These are phyloP conservation scores for Lantana camara DNA, from an alignment of 257 asterid species.

Conservation along the genomic window DNA sequence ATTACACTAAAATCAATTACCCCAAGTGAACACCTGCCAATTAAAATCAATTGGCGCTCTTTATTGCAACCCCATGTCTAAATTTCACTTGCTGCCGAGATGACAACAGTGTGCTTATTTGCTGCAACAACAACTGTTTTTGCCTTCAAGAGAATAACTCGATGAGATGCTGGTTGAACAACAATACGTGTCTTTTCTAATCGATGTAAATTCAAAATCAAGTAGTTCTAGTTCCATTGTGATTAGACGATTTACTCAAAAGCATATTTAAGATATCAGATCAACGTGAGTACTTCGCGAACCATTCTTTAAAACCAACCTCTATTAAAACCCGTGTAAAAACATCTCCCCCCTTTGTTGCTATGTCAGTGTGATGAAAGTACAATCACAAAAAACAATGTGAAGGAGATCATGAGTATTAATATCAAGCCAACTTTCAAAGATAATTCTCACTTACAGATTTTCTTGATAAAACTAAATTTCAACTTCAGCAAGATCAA, in stretches of 20 bases:
- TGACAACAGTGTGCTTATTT: conserved; percentile 93
- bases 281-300: not conserved
- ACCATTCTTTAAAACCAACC: conserved; percentile 44
- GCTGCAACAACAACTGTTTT: conserved; percentile 89
- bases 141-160: conserved; percentile 82
- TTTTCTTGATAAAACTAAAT: not conserved
- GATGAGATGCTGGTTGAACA: conserved; percentile 78
- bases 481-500: not conserved
- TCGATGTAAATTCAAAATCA: conserved; percentile 18
- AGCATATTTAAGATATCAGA: conserved; percentile 5
- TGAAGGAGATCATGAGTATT: conserved; percentile 9
- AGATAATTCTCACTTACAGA: not conserved
- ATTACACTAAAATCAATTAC: conserved; percentile 93
- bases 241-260: not conserved
- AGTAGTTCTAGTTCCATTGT: not conserved
- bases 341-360: conserved; percentile 93
- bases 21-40: conserved; percentile 99
- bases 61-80: conserved; percentile 99
- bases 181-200: not conserved
- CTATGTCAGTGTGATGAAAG: conserved; percentile 73
- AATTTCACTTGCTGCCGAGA: conserved; percentile 86
- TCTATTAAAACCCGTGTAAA: conserved; percentile 99
- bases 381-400: conserved; percentile 1
- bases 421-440: conserved; percentile 1
- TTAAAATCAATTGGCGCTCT: conserved; percentile 87